These are phyloP conservation scores for Heritiera fomes DNA, from an alignment of 345 rosid species.

Conservation along the genomic window DNA sequence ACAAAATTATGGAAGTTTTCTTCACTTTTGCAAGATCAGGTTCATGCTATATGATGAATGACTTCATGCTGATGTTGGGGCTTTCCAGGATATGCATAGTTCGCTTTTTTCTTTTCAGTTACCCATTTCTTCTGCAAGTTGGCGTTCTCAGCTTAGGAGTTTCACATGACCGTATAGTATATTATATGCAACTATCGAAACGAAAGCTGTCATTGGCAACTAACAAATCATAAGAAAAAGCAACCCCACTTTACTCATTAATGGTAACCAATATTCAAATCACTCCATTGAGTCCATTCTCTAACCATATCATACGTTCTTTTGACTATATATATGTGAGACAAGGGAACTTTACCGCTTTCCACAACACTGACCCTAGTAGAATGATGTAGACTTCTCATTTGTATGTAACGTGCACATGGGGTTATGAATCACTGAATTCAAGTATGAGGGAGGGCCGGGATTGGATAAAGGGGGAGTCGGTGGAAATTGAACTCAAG, in stretches of 20 bases:
- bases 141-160: background rate
- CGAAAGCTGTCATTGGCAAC: conserved; percentile 9
- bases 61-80: background rate
- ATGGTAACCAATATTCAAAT: background rate
- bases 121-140: background rate
- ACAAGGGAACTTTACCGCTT: background rate
- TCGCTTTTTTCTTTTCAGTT: background rate
- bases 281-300: background rate
- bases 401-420: background rate
- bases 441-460: background rate
- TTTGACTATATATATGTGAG: background rate
- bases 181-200: background rate
- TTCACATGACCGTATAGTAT: background rate
- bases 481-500: too few relatives aligned
- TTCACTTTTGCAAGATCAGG: background rate
- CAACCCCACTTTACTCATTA: background rate
- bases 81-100: background rate
- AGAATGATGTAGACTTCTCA: too few relatives aligned
- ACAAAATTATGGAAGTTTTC: background rate
- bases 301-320: background rate
- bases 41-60: background rate
- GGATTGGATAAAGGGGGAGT: background rate
- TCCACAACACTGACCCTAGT: background rate
- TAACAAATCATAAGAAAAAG: background rate
- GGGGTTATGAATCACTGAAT: background rate